Evolutionary conservation across 192 early-diverging fungal genomes (phyloP).

Genomic region (Phycomyces nitens): DNA sequence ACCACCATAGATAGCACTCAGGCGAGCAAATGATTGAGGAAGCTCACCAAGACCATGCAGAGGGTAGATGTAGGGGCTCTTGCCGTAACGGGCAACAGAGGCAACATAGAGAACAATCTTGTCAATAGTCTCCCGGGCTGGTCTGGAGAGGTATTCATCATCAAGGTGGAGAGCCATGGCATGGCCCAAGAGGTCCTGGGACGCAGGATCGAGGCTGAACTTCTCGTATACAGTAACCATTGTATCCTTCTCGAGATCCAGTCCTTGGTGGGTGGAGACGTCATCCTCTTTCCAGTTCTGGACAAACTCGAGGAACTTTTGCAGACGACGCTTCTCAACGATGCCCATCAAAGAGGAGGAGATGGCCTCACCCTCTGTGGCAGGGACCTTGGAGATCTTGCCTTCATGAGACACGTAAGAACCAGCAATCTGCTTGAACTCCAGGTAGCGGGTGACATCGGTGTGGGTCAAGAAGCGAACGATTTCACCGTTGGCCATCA

Average conservation of each 20-base stretch:
- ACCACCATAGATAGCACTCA: conserved; percentile 97
- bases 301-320: conserved; percentile 95
- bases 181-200: conserved; percentile 98
- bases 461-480: conserved; percentile 96
- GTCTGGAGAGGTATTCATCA: conserved; percentile 68
- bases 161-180: conserved; percentile 94
- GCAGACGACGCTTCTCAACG: conserved; percentile 89
- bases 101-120: conserved; percentile 89
- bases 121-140: conserved; percentile 85
- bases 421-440: conserved; percentile 94
- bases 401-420: conserved; percentile 90
- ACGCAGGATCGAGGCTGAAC: conserved; percentile 89
- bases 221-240: conserved; percentile 88
- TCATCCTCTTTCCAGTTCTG: conserved; percentile 87
- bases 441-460: conserved; percentile 96
- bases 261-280: conserved; percentile 71
- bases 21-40: conserved; percentile 95
- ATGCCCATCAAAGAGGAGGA: conserved; percentile 84
- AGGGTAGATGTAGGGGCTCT: conserved; percentile 98
- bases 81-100: conserved; percentile 90
- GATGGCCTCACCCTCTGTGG: conserved; percentile 84
- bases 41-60: conserved; percentile 96
- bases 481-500: conserved; percentile 98
- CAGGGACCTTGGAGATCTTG: conserved; percentile 92
- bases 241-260: conserved; percentile 71